Base-by-base conservation (phyloP, 2,329 filamentous ascomycete genomes). In the Penicillium sp. region DNA sequence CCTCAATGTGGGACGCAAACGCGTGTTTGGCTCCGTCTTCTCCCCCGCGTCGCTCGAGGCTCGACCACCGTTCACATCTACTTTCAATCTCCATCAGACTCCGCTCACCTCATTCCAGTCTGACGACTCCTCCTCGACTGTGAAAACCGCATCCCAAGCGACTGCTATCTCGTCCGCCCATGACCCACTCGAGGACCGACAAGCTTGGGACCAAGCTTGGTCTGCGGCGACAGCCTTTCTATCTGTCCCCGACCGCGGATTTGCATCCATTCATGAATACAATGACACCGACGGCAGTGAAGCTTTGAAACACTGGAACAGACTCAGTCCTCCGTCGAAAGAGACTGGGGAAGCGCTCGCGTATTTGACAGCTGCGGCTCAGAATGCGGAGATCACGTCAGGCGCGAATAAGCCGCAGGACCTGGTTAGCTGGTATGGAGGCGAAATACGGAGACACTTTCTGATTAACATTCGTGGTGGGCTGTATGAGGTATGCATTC, bases 21-120 rank as follows among this genome's bases (percentile, higher is more conserved):
- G 73, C 57, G 68, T 77, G 21, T 75, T 76, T 58, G 65, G 64
- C 50, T 75, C 74, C 12, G 74, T 77, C 44, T 76, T 77, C 55
- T 66, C 74, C 44, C 67, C 72, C 45, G 62, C 71, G 48, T 68
- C 68, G 16, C 59, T 69, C n/a, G 67, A 69, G 48, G 65, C 65
- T 58, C 65, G 64, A 50, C 54, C 66, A 38, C 59, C 70, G 16
- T 63, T 64, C 8, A 65, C 64, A n/a, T 61, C 64, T 13, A 53
- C 60, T 50, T 53, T 61, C 42, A 62, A 62, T 41, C 33, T 38
- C 44, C 51, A 60, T 6, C 49, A 53, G 26, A 61, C 53, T 6
- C 54, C 51, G 16, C 26, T 42, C 16, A 45, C 50, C 23, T 63
- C 60, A 1, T 59, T 63, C 31, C 51, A 60, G 49, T 61, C 60